Base-by-base conservation (phyloP, 2,329 filamentous ascomycete genomes). In the Orbilia quercus region DNA sequence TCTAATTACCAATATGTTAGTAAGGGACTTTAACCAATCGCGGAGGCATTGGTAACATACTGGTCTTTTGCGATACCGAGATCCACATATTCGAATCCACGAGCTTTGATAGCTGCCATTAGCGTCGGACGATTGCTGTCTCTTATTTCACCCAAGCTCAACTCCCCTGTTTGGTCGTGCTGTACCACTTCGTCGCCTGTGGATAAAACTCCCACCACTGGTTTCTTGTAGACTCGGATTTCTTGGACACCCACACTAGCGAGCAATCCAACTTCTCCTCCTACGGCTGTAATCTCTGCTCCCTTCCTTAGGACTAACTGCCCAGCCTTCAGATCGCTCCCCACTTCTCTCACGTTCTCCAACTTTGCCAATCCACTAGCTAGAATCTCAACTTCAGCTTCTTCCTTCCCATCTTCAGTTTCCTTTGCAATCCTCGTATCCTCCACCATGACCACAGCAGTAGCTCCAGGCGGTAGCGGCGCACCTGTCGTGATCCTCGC, bases 371-470 rank as follows among this genome's bases (percentile, higher is more conserved):
- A 87, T 7, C 87, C 87, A 25, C 89, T 88, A 0, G 91, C 92
- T 1, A 96, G 83, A 38, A 99, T 93, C 79, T 96, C 91, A 1
- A 99, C 86, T 74, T 92, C 90, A 53, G 89, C 89, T 80, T 99
- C 95, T 81, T 99, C 95, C 55, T 84, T 85, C 0, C 89, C 91
- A 76, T 96, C 91, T 0, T 90, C 88, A 0, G 92, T 95, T 80
- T 87, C 88, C 1, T 86, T 88, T 72, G 86, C 87, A 2, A 99
- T 83, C 0, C 89, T 82, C 0, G 95, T 99, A 78, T 97, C 95
- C 82, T 99, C 95, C 0, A 99, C 95, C 92, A 96, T 98, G 50
- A 97, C 89, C 3, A 99, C 93, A 0, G 94, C 90, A 23, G 91
- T 96, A 1, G 95, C 92, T 0, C 93, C 92, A 0, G 89, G 88